These are phyloP conservation scores for Magnaporthales sp. DNA, from an alignment of 2,329 filamentous ascomycete species.

Conservation along the genomic window DNA sequence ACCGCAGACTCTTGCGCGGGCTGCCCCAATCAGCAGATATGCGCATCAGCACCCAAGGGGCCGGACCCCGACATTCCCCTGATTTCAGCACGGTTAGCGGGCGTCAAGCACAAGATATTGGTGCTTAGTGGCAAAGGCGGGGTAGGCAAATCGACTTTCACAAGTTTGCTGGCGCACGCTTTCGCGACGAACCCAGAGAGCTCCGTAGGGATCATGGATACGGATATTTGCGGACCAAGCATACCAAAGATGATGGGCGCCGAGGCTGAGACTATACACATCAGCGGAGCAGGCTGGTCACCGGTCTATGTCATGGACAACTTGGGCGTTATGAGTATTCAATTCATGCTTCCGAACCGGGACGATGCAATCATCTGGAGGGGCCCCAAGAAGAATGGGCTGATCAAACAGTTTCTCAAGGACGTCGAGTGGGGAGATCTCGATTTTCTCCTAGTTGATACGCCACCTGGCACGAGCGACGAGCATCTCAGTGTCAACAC, in stretches of 20 bases:
- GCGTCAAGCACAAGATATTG: constrained; percentile 85
- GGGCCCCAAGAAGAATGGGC: constrained; percentile 94
- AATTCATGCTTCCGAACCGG: constrained; percentile 92
- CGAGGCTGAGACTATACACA: constrained; percentile 85
- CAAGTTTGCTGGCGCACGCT: constrained; percentile 76
- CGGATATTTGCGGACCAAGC: constrained; percentile 90
- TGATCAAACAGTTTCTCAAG: constrained; percentile 97
- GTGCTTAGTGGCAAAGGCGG: constrained; percentile 92
- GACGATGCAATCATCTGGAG: constrained; percentile 98
- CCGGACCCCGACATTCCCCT: constrained; percentile 89
- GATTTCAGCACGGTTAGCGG: constrained; percentile 73
- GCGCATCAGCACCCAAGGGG: constrained; percentile 87
- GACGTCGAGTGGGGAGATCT: constrained; percentile 97
- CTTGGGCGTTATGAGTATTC: constrained; percentile 90
- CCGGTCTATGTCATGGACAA: constrained; percentile 96
- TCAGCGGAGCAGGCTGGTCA: constrained; percentile 82
- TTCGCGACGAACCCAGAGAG: constrained; percentile 74
- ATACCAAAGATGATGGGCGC: constrained; percentile 99
- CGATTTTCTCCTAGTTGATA: constrained; percentile 90
- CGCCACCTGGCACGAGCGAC: constrained; percentile 88
- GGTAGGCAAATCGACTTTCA: constrained; percentile 94
- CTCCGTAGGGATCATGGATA: constrained; percentile 92
- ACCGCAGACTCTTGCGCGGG: constrained; percentile 79
- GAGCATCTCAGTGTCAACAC: constrained; percentile 93
- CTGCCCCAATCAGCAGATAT: constrained; percentile 93